Base-by-base conservation (phyloP, 805 yeast genomes). In the Saturnispora quitensis region DNA sequence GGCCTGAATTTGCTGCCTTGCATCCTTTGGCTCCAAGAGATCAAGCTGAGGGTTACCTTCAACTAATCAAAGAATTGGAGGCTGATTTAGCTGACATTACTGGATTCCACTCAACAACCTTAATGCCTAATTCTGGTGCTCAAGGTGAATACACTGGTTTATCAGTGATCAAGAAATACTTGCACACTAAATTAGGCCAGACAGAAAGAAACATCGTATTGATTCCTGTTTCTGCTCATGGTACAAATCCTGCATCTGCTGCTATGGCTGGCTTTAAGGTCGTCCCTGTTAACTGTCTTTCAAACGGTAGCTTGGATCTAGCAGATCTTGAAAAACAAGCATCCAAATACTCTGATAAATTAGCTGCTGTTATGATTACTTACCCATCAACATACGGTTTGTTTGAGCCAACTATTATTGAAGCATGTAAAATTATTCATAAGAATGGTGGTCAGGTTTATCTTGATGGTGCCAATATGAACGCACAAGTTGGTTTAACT, bases 391-490 rank as follows among this genome's bases (percentile, higher is more conserved):
- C 99, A 1, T 93, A 89, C 66, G 99, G 99, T 52, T 80, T 91
- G 55, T 93, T 89, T 63, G 99, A 91, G 69, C 97, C 96, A 10
- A 87, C 89, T 51, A 86, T 93, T 53, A 82, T 79, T 65, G 74
- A 76, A 48, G 97, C 97, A 25, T 86, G 90, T 60, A 86, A 86
- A n/a, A 74, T 82, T 53, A 87, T 91, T 36, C 99, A 93, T 67
- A 60, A 69, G 18, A 68, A 83, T 61, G 98, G 99, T 52, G 99
- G 97, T 25, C 96, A 90, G 69, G 98, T 93, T 20, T 93, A 93
- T 71, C 74, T 91, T 71, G 99, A 93, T 70, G 99, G 99, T 67
- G 99, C 99, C 52, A 93, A 93, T 71, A 93, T 93, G 99, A 93
- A 93, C 67, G 99, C 99, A 0, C 99, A 93, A 72, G 96, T 93